These are phyloP conservation scores for Boletus holoroseus DNA, from an alignment of 1,284 basidiomycete genomes.

Conservation along the genomic window DNA sequence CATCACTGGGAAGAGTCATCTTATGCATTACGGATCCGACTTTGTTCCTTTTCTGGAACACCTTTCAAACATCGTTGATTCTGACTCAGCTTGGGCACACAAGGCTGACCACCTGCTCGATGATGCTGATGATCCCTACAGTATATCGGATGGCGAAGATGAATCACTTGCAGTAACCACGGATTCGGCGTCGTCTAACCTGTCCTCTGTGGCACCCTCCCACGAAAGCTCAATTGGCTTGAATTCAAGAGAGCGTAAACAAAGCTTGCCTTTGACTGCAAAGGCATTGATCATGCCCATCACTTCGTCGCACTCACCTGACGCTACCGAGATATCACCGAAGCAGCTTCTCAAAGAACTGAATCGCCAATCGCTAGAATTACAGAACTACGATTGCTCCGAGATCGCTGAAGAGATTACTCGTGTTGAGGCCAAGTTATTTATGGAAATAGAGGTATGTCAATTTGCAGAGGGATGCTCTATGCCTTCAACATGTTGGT, in stretches of 20 bases:
- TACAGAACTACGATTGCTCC: conserved; percentile 50
- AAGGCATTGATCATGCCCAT: conserved; percentile 35
- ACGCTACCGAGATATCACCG: conserved; percentile 31
- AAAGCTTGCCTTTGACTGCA: conserved; percentile 52
- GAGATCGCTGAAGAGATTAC: conserved; percentile 78
- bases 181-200: conserved; percentile 24
- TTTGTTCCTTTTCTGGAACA: conserved; percentile 71
- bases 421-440: conserved; percentile 54
- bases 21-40: conserved; percentile 75
- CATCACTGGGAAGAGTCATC: conserved; percentile 68
- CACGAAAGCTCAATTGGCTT: conserved; percentile 22
- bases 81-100: conserved; percentile 64
- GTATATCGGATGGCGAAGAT: conserved; percentile 48
- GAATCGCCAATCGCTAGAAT: conserved; percentile 47
- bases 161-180: conserved; percentile 22
- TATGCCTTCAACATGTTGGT: conserved; percentile 5
- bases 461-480: background rate
- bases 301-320: conserved; percentile 13
- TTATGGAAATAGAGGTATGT: conserved; percentile 64
- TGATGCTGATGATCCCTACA: conserved; percentile 59
- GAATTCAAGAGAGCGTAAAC: conserved; percentile 52
- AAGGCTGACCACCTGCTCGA: conserved; percentile 53
- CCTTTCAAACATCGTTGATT: conserved; percentile 55
- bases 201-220: conserved; percentile 19
- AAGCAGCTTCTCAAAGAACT: conserved; percentile 63